Base-by-base conservation (phyloP, 2,329 filamentous ascomycete genomes). In the Cladophialophora carrionii region DNA sequence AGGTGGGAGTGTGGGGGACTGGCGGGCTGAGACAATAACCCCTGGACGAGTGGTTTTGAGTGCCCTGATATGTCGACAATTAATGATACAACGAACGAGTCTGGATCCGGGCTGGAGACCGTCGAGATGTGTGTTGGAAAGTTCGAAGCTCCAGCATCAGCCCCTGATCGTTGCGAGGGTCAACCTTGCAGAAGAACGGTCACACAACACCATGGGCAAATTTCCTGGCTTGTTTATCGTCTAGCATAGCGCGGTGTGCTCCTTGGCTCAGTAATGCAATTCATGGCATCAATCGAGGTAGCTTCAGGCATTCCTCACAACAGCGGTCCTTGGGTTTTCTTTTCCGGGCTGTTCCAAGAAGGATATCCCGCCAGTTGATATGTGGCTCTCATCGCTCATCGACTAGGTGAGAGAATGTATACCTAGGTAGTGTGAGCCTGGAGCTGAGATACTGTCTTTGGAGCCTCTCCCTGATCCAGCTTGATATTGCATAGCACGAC, bases 1-100 rank as follows among this genome's bases (percentile, higher is more conserved):
- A 65, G 63, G 58, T 14, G 58, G 46, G 26, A 24, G 31, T 2
- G 46, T 29, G 46, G 57, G 57, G 57, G 20, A n/a, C 46, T 57
- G 12, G 20, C 41, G 12, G 7, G 10, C 5, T 43, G 17, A 43
- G 37, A 8, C 2, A n/a, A 43, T 43, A 43, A 41, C 37, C 26
- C 6, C 26, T n/a, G 17, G n/a, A 43, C 6, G n/a, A 43, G 17
- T 8, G 37, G 6, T 43, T 6, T 14, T 43, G 17, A 14, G 37
- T n/a, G 17, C 17, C 17, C 17, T 43, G 37, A 43, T 12, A 43
- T 17, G 17, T 7, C 37, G 37, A 8, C 14, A 7, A 7, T n/a
- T 14, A n/a, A n/a, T 43, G 14, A 17, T 43, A n/a, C 37, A 17
- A 41, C 14, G 37, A n/a, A n/a, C 5, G 37, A 43, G 9, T 37